Conservation (phyloP, 1,284 basidiomycete species). For the Trichosporon sp. region DNA sequence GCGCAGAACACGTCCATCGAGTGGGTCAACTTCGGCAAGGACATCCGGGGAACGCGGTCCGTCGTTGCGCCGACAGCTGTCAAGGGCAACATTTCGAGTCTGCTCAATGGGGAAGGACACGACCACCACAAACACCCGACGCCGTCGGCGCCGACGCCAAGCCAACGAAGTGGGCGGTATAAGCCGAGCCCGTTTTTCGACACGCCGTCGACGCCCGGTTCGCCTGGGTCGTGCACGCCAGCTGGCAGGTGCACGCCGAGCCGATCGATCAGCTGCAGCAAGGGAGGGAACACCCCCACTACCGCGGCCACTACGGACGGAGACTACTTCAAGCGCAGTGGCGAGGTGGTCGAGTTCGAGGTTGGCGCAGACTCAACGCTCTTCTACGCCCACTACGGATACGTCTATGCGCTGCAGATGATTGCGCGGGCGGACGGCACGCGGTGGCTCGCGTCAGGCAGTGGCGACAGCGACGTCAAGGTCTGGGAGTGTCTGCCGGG, state of each 20-base stretch:
- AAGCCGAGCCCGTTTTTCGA: constrained; percentile 53
- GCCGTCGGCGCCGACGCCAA: constrained; percentile 23
- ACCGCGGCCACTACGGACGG: not conserved
- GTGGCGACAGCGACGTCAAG: constrained; percentile 88
- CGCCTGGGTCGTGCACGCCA: constrained; percentile 21
- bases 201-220: constrained; percentile 37
- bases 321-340: constrained; percentile 1
- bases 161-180: constrained; percentile 50
- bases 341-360: constrained; percentile 51
- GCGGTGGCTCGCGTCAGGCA: constrained; percentile 73
- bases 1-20: constrained; percentile 88
- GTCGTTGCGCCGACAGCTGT: constrained; percentile 9
- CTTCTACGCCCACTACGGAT: constrained; percentile 89
- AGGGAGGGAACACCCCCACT: not conserved
- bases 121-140: not conserved
- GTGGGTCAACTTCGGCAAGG: constrained; percentile 69
- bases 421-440: constrained; percentile 54
- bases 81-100: constrained; percentile 17
- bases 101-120: not conserved
- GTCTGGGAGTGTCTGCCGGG: constrained; percentile 70
- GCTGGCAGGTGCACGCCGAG: constrained; percentile 22
- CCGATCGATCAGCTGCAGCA: constrained; percentile 14
- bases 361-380: constrained; percentile 72
- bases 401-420: constrained; percentile 82
- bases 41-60: constrained; percentile 5